A percentile compares a stretch with the other conserved stretches of the same genome.
Conservation (phyloP, 345 rosid genomes). For the Iberis pinnata region DNA sequence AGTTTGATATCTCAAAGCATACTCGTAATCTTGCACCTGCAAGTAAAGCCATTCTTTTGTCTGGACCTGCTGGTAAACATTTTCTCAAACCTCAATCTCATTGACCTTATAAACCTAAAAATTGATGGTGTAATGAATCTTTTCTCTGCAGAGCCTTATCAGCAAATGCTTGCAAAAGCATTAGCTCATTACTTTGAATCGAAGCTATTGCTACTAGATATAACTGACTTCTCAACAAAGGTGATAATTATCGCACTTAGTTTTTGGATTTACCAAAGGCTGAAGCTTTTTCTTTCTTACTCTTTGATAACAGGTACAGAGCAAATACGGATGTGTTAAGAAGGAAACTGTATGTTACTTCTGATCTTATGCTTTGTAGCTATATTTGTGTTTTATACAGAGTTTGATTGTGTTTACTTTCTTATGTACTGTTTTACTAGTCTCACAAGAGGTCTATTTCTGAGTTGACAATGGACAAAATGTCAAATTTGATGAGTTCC, state of each 20-base stretch:
- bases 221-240: slow-evolving; percentile 74
- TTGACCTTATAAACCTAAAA: not conserved
- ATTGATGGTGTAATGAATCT: not conserved
- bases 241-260: slow-evolving; percentile 26
- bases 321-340: slow-evolving; percentile 69
- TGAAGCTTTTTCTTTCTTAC: slow-evolving; percentile 5
- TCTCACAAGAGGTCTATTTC: slow-evolving; percentile 68
- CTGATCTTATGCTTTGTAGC: slow-evolving; percentile 1
- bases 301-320: slow-evolving; percentile 55
- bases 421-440: slow-evolving; percentile 35
- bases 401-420: slow-evolving; percentile 14
- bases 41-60: slow-evolving; percentile 76
- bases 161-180: slow-evolving; percentile 93
- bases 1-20: slow-evolving; percentile 74
- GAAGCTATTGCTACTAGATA: slow-evolving; percentile 71
- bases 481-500: slow-evolving; percentile 69
- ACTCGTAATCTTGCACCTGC: slow-evolving; percentile 93
- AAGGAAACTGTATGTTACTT: slow-evolving; percentile 57
- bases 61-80: slow-evolving; percentile 80
- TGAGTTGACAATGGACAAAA: slow-evolving; percentile 60
- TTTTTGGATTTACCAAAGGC: slow-evolving; percentile 2
- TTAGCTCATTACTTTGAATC: slow-evolving; percentile 75
- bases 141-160: slow-evolving; percentile 64
- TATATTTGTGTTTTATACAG: not conserved
- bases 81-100: not conserved